A percentile compares a stretch with the other conserved stretches of the same genome.
Conservation (phyloP, 352 stramenopile genomes). For the Chrysophaeum taylorii region DNA sequence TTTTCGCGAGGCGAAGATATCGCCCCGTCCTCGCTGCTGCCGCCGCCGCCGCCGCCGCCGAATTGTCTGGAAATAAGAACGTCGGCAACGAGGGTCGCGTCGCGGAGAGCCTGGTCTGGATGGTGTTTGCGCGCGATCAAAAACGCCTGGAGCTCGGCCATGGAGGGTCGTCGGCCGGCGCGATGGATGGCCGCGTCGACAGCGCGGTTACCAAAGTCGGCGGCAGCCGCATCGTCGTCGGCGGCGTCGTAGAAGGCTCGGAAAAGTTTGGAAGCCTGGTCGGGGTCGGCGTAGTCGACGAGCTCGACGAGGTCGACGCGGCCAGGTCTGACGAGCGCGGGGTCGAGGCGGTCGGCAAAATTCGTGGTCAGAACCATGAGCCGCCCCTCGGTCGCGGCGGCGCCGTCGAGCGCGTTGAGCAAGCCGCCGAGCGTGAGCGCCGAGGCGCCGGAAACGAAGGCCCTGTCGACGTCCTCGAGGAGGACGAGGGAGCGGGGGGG, state of each 20-base stretch:
- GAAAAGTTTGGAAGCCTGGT: slow-evolving; percentile 4
- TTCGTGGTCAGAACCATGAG: slow-evolving; percentile 33
- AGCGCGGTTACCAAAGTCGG: not conserved
- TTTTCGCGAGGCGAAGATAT: too few relatives aligned
- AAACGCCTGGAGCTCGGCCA: slow-evolving; percentile 25
- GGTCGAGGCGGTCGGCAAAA: slow-evolving; percentile 31
- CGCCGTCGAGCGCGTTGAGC: slow-evolving; percentile 34
- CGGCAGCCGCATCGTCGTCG: not conserved
- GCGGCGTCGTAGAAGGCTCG: slow-evolving; percentile 15
- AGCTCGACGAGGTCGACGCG: slow-evolving; percentile 26
- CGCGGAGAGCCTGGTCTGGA: not conserved
- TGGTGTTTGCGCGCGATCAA: slow-evolving; percentile 18
- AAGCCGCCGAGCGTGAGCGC: slow-evolving; percentile 20
- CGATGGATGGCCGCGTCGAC: not conserved
- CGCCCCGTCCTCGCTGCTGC: too few relatives aligned
- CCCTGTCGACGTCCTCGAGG: slow-evolving; percentile 35
- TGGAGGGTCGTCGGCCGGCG: slow-evolving; percentile 6
- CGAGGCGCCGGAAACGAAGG: slow-evolving; percentile 21
- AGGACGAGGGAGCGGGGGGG: slow-evolving; percentile 20
- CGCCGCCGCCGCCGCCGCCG: not conserved
- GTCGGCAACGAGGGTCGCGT: not conserved
- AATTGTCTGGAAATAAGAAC: too few relatives aligned
- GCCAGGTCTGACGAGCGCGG: slow-evolving; percentile 32
- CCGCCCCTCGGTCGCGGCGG: slow-evolving; percentile 23
- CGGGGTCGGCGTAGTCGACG: not conserved